A percentile compares a stretch with the other conserved stretches of the same genome.
phyloP scores from a whole-genome alignment of 495 filamentous ascomycete species.

The Tuber melanosporum region DNA sequence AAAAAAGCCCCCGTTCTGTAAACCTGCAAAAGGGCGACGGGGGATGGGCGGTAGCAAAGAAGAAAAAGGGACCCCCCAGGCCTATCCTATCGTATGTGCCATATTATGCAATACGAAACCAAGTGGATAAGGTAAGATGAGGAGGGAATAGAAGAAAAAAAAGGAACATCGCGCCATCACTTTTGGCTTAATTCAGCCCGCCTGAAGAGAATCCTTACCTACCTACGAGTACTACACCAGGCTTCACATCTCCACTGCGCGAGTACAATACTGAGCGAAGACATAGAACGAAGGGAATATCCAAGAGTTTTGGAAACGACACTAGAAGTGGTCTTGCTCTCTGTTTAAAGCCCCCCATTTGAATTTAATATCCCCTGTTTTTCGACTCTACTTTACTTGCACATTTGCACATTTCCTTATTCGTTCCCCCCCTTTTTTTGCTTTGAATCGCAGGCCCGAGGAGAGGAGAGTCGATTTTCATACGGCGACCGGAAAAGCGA shows the following conservation, averaged over 20 bases:
- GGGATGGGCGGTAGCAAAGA: neutral
- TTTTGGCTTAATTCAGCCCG: neutral
- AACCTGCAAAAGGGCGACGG: neutral
- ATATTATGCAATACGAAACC: constrained; percentile 4
- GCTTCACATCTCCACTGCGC: neutral
- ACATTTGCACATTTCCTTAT: neutral
- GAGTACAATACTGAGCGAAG: neutral
- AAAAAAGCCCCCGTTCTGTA: neutral
- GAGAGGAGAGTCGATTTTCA: neutral
- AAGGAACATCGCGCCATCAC: neutral
- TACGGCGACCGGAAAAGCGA: neutral
- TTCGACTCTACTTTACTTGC: neutral
- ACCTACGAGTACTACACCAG: neutral
- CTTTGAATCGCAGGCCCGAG: neutral
- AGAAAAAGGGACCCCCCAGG: neutral
- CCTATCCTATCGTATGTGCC: neutral
- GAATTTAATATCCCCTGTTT: neutral
- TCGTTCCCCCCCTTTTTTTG: neutral
- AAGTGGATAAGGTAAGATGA: neutral
- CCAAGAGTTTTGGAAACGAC: neutral
- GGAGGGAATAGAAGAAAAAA: neutral
- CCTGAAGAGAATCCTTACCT: neutral
- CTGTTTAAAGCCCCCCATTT: neutral
- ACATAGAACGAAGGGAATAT: neutral
- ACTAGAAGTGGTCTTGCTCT: neutral